phyloP scores from a whole-genome alignment of 306 rosid species.

The Abrus pulchellus region DNA sequence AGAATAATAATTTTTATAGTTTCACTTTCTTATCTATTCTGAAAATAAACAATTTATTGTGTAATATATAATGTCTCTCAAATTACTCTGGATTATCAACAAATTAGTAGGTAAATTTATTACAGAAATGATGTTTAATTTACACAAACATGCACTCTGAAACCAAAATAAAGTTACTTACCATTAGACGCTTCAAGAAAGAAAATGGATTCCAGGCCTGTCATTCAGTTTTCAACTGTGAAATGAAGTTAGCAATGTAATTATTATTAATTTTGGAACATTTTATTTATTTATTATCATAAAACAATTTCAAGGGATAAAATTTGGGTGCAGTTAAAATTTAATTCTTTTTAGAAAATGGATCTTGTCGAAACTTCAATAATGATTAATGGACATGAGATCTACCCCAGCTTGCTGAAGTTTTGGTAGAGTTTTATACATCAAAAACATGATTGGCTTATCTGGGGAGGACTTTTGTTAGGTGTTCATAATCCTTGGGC shows the following conservation, averaged over 20 bases:
- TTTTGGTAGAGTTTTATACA: not conserved
- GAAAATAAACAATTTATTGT: too few species aligned
- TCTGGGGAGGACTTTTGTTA: slow-evolving; percentile 24
- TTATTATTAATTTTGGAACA: too few species aligned
- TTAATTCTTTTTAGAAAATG: not conserved
- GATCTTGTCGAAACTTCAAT: not conserved
- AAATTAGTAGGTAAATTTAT: too few species aligned
- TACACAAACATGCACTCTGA: too few species aligned
- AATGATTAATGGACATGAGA: not conserved
- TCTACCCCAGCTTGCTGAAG: slow-evolving; percentile 13
- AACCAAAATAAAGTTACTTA: too few species aligned
- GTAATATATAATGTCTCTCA: too few species aligned
- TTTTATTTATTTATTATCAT: not conserved
- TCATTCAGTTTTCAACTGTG: not conserved
- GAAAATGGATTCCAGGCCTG: too few species aligned
- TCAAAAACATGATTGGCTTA: not conserved
- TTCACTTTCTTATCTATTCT: not conserved
- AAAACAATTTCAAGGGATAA: not conserved
- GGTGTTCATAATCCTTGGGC: slow-evolving; percentile 6
- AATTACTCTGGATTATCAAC: too few species aligned
- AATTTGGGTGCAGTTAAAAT: not conserved
- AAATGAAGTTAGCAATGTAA: too few species aligned
- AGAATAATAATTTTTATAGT: not conserved
- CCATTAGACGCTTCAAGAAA: not conserved
- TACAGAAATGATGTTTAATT: too few species aligned